These are phyloP conservation scores for Coemansia sp. DNA, from an alignment of 192 early-diverging fungal genomes.

Conservation along the genomic window DNA sequence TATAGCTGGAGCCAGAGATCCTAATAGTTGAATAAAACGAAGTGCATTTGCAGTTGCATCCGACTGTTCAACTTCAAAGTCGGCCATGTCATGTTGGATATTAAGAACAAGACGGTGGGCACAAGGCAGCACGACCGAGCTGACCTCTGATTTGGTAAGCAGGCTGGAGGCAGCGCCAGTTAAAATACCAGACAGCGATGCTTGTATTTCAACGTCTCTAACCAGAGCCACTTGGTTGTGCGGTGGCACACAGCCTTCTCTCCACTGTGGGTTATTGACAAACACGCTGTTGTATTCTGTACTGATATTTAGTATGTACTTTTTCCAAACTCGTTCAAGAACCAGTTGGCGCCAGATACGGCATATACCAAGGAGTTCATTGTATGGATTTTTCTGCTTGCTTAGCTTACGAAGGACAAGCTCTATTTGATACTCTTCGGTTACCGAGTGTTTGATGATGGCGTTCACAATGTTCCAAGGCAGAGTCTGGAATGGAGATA, in stretches of 20 bases:
- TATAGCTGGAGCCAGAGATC: neutral
- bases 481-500: neutral
- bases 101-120: neutral
- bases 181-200: neutral
- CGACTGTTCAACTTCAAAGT: neutral
- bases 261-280: neutral
- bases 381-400: neutral
- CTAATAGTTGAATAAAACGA: neutral
- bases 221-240: neutral
- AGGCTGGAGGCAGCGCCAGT: neutral
- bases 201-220: neutral
- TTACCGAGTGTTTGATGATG: constrained; percentile 1
- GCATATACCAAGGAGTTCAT: neutral
- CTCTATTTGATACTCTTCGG: neutral
- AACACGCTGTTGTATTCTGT: neutral
- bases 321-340: neutral
- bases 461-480: constrained; percentile 6
- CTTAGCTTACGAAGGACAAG: neutral
- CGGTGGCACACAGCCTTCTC: neutral
- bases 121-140: neutral
- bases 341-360: constrained; percentile 3
- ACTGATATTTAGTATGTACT: neutral
- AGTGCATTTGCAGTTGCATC: neutral
- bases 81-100: neutral
- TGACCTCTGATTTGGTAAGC: neutral